Conservation (phyloP, 768 basidiomycete species). For the Pleurotus eryngii region DNA sequence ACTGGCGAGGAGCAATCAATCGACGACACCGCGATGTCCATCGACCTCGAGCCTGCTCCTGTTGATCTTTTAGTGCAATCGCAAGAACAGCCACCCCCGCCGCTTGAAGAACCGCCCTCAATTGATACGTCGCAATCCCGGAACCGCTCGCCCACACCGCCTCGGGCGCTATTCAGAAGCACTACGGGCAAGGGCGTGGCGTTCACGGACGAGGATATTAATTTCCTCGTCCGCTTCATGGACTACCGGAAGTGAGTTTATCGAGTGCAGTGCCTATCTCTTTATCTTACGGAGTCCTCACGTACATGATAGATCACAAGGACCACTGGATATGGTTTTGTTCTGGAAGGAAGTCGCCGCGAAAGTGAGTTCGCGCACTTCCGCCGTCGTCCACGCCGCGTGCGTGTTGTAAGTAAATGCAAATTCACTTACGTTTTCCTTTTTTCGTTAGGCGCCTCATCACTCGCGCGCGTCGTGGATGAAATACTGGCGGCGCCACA, state of each 20-base stretch:
- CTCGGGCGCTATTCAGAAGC: constrained; percentile 73
- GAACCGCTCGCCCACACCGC: constrained; percentile 76
- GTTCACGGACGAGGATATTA: constrained; percentile 81
- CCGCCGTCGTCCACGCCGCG: neutral
- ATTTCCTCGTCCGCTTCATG: constrained; percentile 73
- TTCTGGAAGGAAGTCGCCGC: constrained; percentile 78
- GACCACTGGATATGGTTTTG: constrained; percentile 66
- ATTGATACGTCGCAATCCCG: constrained; percentile 27
- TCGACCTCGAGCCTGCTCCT: constrained; percentile 32
- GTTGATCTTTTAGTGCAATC: constrained; percentile 36
- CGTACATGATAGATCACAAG: constrained; percentile 44
- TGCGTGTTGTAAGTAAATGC: too few species aligned
- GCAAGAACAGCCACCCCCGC: constrained; percentile 30
- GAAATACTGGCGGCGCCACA: constrained; percentile 89
- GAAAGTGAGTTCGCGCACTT: constrained; percentile 46
- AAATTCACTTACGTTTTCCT: too few species aligned
- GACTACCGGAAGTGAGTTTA: constrained; percentile 62
- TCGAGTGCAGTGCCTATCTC: neutral
- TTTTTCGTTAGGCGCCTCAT: constrained; percentile 64
- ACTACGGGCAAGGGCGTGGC: constrained; percentile 90
- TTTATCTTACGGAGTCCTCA: constrained; percentile 8
- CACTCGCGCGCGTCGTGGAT: constrained; percentile 93
- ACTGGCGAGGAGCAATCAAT: constrained; percentile 33
- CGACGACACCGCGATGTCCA: constrained; percentile 30
- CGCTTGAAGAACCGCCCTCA: constrained; percentile 15